Percentiles rank a stretch among this genome's conserved stretches.
Evolutionary conservation across 169 alveolate species (phyloP).

Genomic region (Cryptosporidium sp.): DNA sequence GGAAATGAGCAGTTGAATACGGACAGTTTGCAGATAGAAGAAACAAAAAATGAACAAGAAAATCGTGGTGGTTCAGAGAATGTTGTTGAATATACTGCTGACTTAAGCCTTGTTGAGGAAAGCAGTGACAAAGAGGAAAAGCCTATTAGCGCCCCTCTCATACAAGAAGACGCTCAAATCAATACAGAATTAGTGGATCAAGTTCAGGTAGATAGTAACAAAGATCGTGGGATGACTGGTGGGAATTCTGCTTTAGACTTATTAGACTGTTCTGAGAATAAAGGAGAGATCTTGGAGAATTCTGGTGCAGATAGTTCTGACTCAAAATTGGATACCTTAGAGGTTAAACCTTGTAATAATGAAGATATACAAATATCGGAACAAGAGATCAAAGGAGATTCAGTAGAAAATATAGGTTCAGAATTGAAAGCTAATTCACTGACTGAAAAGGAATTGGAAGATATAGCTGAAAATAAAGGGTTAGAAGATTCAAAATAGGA

Average conservation of each 20-base stretch:
- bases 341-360: background rate
- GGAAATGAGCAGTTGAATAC: background rate
- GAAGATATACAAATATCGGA: background rate
- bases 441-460: background rate
- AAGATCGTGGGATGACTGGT: background rate
- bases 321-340: background rate
- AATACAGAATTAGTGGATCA: background rate
- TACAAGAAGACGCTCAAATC: background rate
- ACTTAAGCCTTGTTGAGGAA: background rate
- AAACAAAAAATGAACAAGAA: background rate
- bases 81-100: background rate
- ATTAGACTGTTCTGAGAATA: background rate
- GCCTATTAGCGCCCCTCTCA: background rate
- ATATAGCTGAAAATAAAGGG: background rate
- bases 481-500: background rate
- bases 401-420: background rate
- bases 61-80: background rate
- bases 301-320: background rate
- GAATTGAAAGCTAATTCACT: constrained; percentile 1
- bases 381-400: background rate
- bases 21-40: background rate
- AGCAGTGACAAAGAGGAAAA: background rate
- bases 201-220: background rate
- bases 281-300: background rate
- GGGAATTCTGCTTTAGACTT: background rate